Conservation (phyloP, 176 grass and related monocot species). For the Oryza australiensis region DNA sequence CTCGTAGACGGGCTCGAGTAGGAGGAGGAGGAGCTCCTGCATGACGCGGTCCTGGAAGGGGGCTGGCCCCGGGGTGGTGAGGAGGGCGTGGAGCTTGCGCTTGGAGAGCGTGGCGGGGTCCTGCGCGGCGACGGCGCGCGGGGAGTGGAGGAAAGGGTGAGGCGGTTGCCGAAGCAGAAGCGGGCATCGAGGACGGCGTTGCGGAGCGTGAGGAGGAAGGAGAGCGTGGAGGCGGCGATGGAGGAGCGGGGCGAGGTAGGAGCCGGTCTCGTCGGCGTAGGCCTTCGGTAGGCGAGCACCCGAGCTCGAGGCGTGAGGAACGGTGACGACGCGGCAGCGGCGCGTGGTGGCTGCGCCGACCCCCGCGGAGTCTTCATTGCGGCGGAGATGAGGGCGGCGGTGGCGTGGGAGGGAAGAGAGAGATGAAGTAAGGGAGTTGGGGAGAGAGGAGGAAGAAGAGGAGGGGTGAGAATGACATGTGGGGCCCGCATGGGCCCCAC, state of each 20-base stretch:
- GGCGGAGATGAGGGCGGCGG: no score
- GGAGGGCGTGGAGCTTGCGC: conserved; percentile 83
- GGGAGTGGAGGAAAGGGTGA: conserved; percentile 64
- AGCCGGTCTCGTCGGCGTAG: conserved; percentile 86
- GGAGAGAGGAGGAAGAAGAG: no score
- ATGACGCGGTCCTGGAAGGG: conserved; percentile 91
- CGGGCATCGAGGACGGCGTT: conserved; percentile 77
- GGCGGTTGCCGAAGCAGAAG: conserved; percentile 87
- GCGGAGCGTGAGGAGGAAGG: conserved; percentile 76
- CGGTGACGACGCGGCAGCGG: conserved; percentile 49
- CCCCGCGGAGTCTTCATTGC: no score
- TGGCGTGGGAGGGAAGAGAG: no score
- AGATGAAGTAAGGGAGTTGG: no score
- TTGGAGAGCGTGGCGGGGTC: conserved; percentile 84
- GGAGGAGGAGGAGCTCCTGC: conserved; percentile 82
- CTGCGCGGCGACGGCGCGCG: no score
- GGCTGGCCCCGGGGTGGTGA: conserved; percentile 61
- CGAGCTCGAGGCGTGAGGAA: conserved; percentile 86
- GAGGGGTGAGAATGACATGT: no score
- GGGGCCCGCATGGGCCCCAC: no score
- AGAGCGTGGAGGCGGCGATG: conserved; percentile 52
- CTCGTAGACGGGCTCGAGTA: conserved; percentile 89
- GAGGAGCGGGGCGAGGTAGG: conserved; percentile 85
- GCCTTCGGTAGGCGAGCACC: conserved; percentile 96
- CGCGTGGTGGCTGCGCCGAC: conserved; percentile 39